Evolutionary conservation across 2,329 filamentous ascomycete genomes (phyloP).

Genomic region (Aspergillus felis): DNA sequence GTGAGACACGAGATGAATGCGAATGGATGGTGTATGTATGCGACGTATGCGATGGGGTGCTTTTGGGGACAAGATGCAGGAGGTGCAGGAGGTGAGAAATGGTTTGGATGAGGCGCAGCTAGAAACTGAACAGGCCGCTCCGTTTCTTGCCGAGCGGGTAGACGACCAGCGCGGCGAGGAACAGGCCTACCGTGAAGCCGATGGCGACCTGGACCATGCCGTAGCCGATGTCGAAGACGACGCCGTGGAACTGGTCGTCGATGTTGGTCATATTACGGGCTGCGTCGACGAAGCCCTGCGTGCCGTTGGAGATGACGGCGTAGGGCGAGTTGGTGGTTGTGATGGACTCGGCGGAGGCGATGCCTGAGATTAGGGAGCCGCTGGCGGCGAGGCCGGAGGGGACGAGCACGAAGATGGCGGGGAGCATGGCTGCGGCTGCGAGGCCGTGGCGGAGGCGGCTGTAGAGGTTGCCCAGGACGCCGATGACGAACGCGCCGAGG

Average conservation of each 20-base stretch:
- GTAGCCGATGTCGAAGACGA: slow-evolving; percentile 45
- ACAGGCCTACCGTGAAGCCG: slow-evolving; percentile 48
- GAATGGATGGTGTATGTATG: neutral
- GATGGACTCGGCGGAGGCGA: slow-evolving; percentile 56
- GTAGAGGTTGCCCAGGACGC: slow-evolving; percentile 78
- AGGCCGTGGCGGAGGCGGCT: slow-evolving; percentile 70
- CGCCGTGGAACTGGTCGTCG: slow-evolving; percentile 17
- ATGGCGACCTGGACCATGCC: slow-evolving; percentile 49
- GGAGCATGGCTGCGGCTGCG: slow-evolving; percentile 80
- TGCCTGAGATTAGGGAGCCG: slow-evolving; percentile 56
- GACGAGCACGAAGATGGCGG: slow-evolving; percentile 75
- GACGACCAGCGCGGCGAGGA: slow-evolving; percentile 46
- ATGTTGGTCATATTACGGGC: slow-evolving; percentile 22
- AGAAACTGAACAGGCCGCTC: slow-evolving; percentile 48
- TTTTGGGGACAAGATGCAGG: too few species aligned
- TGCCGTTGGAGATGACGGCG: slow-evolving; percentile 45
- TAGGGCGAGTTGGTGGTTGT: slow-evolving; percentile 24
- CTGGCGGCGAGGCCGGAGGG: slow-evolving; percentile 59
- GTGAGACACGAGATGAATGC: neutral
- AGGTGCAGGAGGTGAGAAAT: too few species aligned
- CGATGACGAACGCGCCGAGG: slow-evolving; percentile 72
- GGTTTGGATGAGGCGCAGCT: neutral
- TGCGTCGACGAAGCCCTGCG: slow-evolving; percentile 27
- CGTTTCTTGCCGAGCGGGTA: slow-evolving; percentile 48
- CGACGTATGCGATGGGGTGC: neutral